Percentiles rank a stretch among this genome's conserved stretches.
Evolutionary conservation across 495 filamentous ascomycete species (phyloP).

Genomic region (Rhypophila decipiens): DNA sequence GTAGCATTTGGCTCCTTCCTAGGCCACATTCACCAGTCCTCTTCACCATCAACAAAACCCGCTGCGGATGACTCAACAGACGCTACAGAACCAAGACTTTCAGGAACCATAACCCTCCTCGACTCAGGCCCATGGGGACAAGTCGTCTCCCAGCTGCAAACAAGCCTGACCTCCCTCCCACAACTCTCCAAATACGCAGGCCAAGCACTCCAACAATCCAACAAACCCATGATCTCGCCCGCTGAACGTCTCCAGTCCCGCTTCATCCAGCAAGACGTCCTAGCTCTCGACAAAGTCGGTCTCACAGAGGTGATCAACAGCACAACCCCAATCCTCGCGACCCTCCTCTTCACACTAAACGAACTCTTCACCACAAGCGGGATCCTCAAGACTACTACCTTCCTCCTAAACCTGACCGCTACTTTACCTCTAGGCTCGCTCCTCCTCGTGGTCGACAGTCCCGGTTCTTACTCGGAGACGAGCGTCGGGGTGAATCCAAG

Average conservation of each 20-base stretch:
- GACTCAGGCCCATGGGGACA: conserved; percentile 74
- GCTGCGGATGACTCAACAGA: neutral
- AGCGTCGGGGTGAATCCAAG: neutral
- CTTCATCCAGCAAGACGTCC: conserved; percentile 59
- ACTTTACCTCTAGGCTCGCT: conserved; percentile 51
- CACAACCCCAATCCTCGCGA: conserved; percentile 49
- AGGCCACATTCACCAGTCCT: conserved; percentile 24
- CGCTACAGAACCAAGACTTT: neutral
- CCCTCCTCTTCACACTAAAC: conserved; percentile 92
- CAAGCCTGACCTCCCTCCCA: conserved; percentile 39
- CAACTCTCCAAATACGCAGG: conserved; percentile 50
- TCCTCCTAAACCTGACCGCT: conserved; percentile 61
- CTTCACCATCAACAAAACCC: neutral
- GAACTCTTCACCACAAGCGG: conserved; percentile 78
- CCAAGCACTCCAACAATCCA: conserved; percentile 39
- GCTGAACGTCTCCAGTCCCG: conserved; percentile 28
- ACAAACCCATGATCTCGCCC: conserved; percentile 33
- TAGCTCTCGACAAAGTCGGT: conserved; percentile 39
- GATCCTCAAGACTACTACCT: conserved; percentile 61
- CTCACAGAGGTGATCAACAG: conserved; percentile 33
- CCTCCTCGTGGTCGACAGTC: conserved; percentile 84
- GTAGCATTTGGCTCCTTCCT: conserved; percentile 65
- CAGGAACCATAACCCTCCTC: conserved; percentile 49
- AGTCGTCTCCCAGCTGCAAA: conserved; percentile 50
- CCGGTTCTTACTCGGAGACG: conserved; percentile 83